Percentiles rank a stretch among this genome's conserved stretches.
Evolutionary conservation across 108 stramenopile genomes (phyloP).

Genomic region (Pseudonitzschia multiseries): DNA sequence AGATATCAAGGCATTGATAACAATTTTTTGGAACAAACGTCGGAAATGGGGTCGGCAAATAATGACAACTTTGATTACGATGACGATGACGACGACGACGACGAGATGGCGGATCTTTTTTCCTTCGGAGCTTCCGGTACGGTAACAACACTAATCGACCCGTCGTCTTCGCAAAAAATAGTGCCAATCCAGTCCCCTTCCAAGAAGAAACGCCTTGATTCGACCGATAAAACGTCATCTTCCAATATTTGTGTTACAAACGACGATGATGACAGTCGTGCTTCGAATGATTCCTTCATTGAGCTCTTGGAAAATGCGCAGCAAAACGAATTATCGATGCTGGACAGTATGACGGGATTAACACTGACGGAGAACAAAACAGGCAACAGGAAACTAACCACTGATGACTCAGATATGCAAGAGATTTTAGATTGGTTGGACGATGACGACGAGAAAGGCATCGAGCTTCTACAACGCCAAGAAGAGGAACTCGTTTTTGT

Average conservation of each 20-base stretch:
- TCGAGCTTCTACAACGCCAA: constrained; percentile 6
- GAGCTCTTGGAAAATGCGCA: constrained; percentile 35
- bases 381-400: background rate
- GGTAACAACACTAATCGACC: background rate
- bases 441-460: constrained; percentile 47
- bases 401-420: constrained; percentile 57
- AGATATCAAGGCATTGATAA: background rate
- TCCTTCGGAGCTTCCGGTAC: constrained; percentile 39
- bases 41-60: background rate
- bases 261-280: constrained; percentile 22
- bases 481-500: constrained; percentile 27
- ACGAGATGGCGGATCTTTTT: constrained; percentile 54
- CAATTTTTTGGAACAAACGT: background rate
- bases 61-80: background rate
- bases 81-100: constrained; percentile 41
- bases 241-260: background rate
- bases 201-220: background rate
- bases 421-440: constrained; percentile 83
- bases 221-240: background rate
- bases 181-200: background rate
- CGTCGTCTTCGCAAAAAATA: background rate
- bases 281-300: constrained; percentile 42
- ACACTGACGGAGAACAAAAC: background rate
- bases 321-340: constrained; percentile 6
- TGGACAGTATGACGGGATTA: background rate